A percentile compares a stretch with the other conserved stretches of the same genome.
These are phyloP conservation scores for Aspergillus japonicus DNA, from an alignment of 2,329 filamentous ascomycete species.

Conservation along the genomic window DNA sequence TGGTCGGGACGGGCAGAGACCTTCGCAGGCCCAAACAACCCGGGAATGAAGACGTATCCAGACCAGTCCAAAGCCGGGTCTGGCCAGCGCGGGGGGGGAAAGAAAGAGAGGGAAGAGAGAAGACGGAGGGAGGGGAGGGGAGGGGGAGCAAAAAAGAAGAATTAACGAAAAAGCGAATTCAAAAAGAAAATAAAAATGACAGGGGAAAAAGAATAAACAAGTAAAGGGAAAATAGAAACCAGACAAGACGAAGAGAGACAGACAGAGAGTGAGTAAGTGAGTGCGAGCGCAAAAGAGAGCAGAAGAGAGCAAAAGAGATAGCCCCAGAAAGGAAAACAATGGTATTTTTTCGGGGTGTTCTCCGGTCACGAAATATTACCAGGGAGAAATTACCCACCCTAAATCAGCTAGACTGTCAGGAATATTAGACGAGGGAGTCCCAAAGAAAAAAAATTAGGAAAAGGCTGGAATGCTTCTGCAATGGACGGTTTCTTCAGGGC, in stretches of 20 bases:
- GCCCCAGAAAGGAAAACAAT: background rate
- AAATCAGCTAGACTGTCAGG: background rate
- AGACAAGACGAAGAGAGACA: slow-evolving; percentile 6
- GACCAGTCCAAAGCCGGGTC: slow-evolving; percentile 20
- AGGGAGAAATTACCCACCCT: background rate
- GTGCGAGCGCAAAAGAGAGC: slow-evolving; percentile 5
- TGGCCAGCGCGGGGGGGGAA: slow-evolving; percentile 24
- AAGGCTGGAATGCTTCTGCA: background rate
- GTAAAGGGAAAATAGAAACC: background rate
- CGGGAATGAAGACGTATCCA: slow-evolving; percentile 20
- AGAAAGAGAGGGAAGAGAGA: background rate
- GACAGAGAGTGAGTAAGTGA: slow-evolving; percentile 10
- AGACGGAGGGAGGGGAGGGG: background rate
- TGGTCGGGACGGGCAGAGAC: slow-evolving; percentile 8
- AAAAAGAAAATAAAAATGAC: background rate
- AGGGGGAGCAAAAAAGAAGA: slow-evolving; percentile 3
- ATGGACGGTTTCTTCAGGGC: background rate
- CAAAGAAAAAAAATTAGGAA: background rate
- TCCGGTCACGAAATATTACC: background rate
- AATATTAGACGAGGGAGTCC: background rate
- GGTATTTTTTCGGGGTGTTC: slow-evolving; percentile 5
- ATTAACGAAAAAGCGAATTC: background rate
- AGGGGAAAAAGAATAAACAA: no score
- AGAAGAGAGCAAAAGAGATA: background rate
- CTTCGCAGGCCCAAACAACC: slow-evolving; percentile 9